Evolutionary conservation across 1,284 basidiomycete species (phyloP).

Genomic region (Sporisorium exsertum): DNA sequence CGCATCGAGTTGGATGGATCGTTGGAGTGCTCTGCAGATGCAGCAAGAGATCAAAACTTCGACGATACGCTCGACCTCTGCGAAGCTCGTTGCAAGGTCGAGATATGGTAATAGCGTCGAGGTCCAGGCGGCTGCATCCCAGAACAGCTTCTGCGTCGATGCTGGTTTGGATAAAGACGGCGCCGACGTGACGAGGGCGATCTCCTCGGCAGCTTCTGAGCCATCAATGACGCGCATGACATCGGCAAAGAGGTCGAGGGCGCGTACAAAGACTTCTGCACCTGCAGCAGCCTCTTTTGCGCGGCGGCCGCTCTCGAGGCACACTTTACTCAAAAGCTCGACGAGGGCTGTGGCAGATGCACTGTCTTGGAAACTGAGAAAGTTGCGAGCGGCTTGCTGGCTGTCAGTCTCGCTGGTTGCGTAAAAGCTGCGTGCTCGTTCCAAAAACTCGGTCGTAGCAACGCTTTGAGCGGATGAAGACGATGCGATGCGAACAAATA

Average conservation of each 20-base stretch:
- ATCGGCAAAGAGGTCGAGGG: constrained; percentile 49
- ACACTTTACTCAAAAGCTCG: constrained; percentile 25
- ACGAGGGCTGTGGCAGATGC: constrained; percentile 31
- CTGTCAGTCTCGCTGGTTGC: constrained; percentile 47
- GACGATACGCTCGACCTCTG: constrained; percentile 49
- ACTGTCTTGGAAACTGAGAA: constrained; percentile 42
- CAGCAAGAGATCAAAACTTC: constrained; percentile 50
- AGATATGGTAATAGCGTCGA: constrained; percentile 28
- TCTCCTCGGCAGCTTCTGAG: constrained; percentile 31
- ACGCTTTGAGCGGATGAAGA: neutral
- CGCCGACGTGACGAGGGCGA: constrained; percentile 19
- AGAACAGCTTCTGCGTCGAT: constrained; percentile 24
- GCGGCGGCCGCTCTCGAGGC: constrained; percentile 18
- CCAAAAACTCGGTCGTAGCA: constrained; percentile 25
- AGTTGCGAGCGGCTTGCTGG: constrained; percentile 45
- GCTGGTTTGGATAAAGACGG: neutral
- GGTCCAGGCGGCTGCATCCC: constrained; percentile 37
- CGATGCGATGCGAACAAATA: constrained; percentile 46
- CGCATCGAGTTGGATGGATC: constrained; percentile 32
- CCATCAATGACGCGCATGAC: constrained; percentile 45
- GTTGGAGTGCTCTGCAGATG: constrained; percentile 46
- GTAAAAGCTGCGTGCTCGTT: constrained; percentile 40
- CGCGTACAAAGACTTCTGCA: constrained; percentile 36
- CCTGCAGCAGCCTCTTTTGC: neutral
- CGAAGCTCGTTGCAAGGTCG: constrained; percentile 34